Evolutionary conservation across 192 early-diverging fungal genomes (phyloP), one percentile per base, ranked within the genome.

Genomic region (Coemansia sp.): DNA sequence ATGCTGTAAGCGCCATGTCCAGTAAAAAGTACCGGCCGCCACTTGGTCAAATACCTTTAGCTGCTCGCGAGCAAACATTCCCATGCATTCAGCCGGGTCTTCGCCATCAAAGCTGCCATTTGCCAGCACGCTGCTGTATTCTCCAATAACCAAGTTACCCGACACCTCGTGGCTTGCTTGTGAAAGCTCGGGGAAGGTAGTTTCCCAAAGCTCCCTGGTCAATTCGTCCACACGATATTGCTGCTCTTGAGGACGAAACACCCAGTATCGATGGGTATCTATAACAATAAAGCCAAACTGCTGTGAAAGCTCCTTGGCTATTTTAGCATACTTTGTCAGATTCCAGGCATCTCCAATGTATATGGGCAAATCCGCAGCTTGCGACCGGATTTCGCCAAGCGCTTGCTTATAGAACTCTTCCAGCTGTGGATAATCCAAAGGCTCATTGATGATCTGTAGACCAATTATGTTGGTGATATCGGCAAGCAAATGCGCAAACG

Each of bases 321-420:
- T 11, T 1, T 7, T 16, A 1, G 45, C 30, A 20, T 58, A 58
- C 20, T 58, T 58, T 12, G 17, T 6, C 32, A 47, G 31, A 20
- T 58, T 40, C 56, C 56, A 58, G 1, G 31, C 56, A 39, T 58
- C 56, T 12, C 56, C 56, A 10, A 58, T 39, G 16, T 58, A 58
- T 11, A 58, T 14, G 6, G 56, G 56, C 37, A 58, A 18, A 9
- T 21, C 16, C 2, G 14, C 6, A 9, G 45, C 28, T 7, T 48
- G 44, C n/a, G 16, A 18, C 3, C 56, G 56, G 5, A 58, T 28
- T 15, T 36, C 10, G 17, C 11, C 11, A 3, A 58, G 32, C 6
- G 56, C 56, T 18, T 38, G 56, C 12, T 46, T 14, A 20, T 58
- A 58, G 23, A 58, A 58, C 15, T 17, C 34, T 20, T n/a, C 42